Percentiles rank a stretch among this genome's conserved stretches.
phyloP scores from a whole-genome alignment of 257 asterid species.

The Buddleja alternifolia region DNA sequence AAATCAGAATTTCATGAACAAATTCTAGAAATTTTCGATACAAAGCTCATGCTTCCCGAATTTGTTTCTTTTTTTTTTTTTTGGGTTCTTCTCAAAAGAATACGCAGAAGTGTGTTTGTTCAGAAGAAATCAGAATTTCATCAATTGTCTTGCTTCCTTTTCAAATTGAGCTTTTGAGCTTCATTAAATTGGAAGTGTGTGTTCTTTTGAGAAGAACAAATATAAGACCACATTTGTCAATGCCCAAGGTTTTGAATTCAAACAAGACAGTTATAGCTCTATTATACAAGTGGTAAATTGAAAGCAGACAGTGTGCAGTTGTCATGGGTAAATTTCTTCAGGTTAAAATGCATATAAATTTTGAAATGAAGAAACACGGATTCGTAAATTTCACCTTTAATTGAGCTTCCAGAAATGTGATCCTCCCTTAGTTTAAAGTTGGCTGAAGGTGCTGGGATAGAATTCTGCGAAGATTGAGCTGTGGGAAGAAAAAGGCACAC shows the following conservation, averaged over 20 bases:
- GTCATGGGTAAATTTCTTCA: slow-evolving; percentile 1
- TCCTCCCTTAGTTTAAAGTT: slow-evolving; percentile 79
- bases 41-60: too few species aligned
- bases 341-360: slow-evolving; percentile 4
- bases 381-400: slow-evolving; percentile 59
- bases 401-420: slow-evolving; percentile 78
- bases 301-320: not conserved
- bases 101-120: too few species aligned
- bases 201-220: not conserved
- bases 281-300: not conserved
- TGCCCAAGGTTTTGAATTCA: not conserved
- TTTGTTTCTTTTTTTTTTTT: too few species aligned
- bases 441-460: slow-evolving; percentile 72
- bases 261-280: not conserved
- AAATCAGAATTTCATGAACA: not conserved
- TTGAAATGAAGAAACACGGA: not conserved
- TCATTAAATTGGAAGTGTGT: not conserved
- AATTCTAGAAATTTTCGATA: not conserved
- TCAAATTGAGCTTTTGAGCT: not conserved
- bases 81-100: too few species aligned
- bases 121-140: too few species aligned
- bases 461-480: slow-evolving; percentile 66
- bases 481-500: slow-evolving; percentile 30
- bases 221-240: not conserved
- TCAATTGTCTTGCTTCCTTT: too few species aligned